phyloP scores from a whole-genome alignment of 805 yeast genomes.

The Clavispora carvajalis region DNA sequence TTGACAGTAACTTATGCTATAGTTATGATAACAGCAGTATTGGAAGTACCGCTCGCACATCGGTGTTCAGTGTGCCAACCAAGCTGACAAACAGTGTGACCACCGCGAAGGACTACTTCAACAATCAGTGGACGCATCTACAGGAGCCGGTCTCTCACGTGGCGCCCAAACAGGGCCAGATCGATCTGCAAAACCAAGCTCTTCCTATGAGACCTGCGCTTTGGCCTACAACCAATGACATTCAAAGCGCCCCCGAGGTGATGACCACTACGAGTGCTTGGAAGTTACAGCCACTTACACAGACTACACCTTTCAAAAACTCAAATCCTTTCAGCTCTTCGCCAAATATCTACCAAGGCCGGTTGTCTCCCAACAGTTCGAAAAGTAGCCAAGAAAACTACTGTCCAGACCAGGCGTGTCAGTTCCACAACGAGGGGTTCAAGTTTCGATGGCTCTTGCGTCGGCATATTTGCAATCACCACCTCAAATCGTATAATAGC shows the following conservation, averaged over 20 bases:
- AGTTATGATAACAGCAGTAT: not conserved
- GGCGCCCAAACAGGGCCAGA: not conserved
- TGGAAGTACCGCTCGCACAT: not conserved
- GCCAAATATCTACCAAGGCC: not conserved
- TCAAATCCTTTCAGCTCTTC: not conserved
- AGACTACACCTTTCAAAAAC: not conserved
- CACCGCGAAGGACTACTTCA: not conserved
- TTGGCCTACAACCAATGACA: not conserved
- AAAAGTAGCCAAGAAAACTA: constrained; percentile 4
- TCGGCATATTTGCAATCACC: constrained; percentile 15
- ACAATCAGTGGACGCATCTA: not conserved
- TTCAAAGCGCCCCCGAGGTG: not conserved
- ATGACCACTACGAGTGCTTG: not conserved
- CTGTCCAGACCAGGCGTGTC: constrained; percentile 13
- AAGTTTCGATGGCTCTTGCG: constrained; percentile 11
- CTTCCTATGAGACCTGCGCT: not conserved
- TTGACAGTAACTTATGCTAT: not conserved
- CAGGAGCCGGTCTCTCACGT: not conserved
- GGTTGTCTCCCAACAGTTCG: not conserved
- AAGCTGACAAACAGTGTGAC: not conserved
- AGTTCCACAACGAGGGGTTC: constrained; percentile 11
- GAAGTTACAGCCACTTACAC: not conserved
- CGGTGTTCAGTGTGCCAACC: not conserved
- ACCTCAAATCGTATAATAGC: constrained; percentile 12
- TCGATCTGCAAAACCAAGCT: not conserved